Evolutionary conservation across 345 rosid species (phyloP), one percentile per base, ranked within the genome.

Genomic region (Gossypium herbaceum): DNA sequence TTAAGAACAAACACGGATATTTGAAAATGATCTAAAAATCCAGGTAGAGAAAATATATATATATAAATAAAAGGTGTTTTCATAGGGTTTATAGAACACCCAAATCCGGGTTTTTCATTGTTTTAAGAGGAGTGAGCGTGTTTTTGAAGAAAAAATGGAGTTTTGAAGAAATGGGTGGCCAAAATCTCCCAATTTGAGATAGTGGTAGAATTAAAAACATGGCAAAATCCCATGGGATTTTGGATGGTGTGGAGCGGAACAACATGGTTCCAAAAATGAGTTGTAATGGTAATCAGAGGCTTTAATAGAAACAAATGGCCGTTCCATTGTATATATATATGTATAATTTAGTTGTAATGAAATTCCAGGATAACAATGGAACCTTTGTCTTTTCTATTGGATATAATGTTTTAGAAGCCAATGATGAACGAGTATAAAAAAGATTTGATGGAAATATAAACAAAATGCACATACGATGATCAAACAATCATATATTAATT

Each of bases 171-270:
- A 34, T 34, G 39, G 39, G 6, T 0, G 39, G 39, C 6, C 6
- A 34, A 34, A 34, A 34, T 34, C 39, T 29, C 39, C 6, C 6
- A 29, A 29, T 4, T 29, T 29, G 39, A 34, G 39, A 34, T 34
- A 0, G 39, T 34, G 39, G 39, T 4, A 34, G 39, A 34, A 34
- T 4, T 4, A 34, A 34, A 34, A 34, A 34, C 39, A 34, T 34
- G 39, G 39, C 1, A 34, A 34, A 34, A 34, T 44, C 72, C n/a
- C 76, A 34, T 44, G 57, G 48, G 27, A 12, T 34, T 47, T 24
- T 75, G 59, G 81, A 74, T 64, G 85, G 76, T 4, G 73, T 75
- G 0, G 82, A 69, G 9, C 55, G 25, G 25, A 64, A 68, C 52
- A 20, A 63, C 5, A 54, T 65, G 50, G 55, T 76, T 68, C 74